Conservation (phyloP, 768 basidiomycete species). For the Boletellus emodensis region DNA sequence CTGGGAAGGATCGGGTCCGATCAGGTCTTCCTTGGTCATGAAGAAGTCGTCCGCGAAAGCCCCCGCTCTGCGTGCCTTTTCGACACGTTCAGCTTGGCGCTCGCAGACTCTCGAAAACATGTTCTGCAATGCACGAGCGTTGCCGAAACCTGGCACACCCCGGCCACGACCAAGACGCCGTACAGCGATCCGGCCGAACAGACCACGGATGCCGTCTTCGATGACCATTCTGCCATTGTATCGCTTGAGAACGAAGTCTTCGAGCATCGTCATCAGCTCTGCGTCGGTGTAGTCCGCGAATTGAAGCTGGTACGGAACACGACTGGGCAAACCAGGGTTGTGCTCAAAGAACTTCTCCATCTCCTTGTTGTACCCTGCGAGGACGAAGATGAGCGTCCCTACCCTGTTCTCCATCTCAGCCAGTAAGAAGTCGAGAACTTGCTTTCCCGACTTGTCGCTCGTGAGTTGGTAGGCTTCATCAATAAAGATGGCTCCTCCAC, state of each 20-base stretch:
- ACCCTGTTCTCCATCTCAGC: slow-evolving; percentile 73
- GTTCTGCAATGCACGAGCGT: slow-evolving; percentile 58
- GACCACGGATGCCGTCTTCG: slow-evolving; percentile 49
- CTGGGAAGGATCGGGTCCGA: slow-evolving; percentile 59
- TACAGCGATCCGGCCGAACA: slow-evolving; percentile 41
- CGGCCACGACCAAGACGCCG: background rate
- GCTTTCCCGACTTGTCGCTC: slow-evolving; percentile 42
- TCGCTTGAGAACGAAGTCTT: slow-evolving; percentile 42
- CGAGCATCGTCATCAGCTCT: slow-evolving; percentile 55
- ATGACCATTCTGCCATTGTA: slow-evolving; percentile 50
- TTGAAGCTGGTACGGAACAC: slow-evolving; percentile 58
- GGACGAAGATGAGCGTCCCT: slow-evolving; percentile 61
- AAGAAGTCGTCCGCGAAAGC: slow-evolving; percentile 45
- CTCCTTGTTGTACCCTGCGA: slow-evolving; percentile 66
- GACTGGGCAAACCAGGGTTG: slow-evolving; percentile 64
- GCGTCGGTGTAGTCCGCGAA: slow-evolving; percentile 60
- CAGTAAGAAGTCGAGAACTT: slow-evolving; percentile 65
- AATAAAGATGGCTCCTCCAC: slow-evolving; percentile 64
- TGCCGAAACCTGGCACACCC: slow-evolving; percentile 55
- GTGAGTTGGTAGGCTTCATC: slow-evolving; percentile 73
- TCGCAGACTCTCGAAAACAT: slow-evolving; percentile 44
- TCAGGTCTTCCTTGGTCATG: slow-evolving; percentile 51
- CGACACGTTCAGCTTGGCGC: slow-evolving; percentile 52
- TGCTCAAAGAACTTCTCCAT: slow-evolving; percentile 80
- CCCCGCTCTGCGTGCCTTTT: slow-evolving; percentile 39